Conservation (phyloP, 2,329 filamentous ascomycete species). For the Monilinia laxa region DNA sequence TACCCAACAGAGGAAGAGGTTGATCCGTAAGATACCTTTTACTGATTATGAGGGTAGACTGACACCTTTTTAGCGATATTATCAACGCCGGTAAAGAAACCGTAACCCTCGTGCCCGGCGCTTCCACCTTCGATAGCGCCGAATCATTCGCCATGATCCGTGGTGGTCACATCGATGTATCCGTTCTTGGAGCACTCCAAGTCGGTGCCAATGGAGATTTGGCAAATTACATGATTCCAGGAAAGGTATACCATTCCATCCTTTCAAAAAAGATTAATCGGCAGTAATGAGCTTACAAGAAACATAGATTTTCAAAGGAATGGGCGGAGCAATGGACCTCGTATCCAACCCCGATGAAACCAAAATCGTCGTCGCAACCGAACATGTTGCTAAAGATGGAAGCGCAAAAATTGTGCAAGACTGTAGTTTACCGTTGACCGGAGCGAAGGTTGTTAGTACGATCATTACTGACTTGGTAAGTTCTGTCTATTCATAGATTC, state of each 20-base stretch:
- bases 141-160: constrained; percentile 88
- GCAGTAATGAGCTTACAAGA: not conserved
- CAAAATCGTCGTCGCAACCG: constrained; percentile 69
- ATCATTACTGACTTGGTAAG: constrained; percentile 72
- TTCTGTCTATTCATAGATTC: not conserved
- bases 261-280: not conserved
- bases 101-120: constrained; percentile 73
- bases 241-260: constrained; percentile 57
- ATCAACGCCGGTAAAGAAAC: constrained; percentile 88
- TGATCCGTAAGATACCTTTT: constrained; percentile 50
- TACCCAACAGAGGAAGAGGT: constrained; percentile 71
- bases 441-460: constrained; percentile 64
- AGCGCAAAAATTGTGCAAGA: constrained; percentile 64
- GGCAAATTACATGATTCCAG: constrained; percentile 87
- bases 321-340: constrained; percentile 75
- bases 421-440: constrained; percentile 64
- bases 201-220: constrained; percentile 75
- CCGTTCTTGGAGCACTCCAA: constrained; percentile 68
- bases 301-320: constrained; percentile 64
- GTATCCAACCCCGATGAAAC: constrained; percentile 68
- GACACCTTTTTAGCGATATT: constrained; percentile 51
- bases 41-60: not conserved
- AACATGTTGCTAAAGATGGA: constrained; percentile 67
- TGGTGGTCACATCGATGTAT: constrained; percentile 78
- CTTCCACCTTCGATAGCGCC: constrained; percentile 73